phyloP scores from a whole-genome alignment of 225 moss, liverwort and hornwort species.

The Marchantia polymorpha region DNA sequence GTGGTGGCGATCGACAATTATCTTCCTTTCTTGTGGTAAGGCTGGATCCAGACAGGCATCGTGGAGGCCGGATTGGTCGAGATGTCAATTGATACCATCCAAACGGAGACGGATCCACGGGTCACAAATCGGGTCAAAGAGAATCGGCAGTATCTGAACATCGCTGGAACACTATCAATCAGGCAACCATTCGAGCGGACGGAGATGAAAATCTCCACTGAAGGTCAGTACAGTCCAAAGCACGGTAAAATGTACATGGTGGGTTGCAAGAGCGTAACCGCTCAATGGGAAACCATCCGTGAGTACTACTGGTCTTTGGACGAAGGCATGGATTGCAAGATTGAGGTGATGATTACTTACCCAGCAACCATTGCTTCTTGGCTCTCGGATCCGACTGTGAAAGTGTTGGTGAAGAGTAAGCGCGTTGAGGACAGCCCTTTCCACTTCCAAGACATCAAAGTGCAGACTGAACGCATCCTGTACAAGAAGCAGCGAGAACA shows the following conservation, averaged over 20 bases:
- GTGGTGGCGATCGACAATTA: constrained; percentile 39
- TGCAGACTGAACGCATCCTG: constrained; percentile 22
- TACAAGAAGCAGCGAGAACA: constrained; percentile 33
- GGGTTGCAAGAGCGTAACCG: constrained; percentile 45
- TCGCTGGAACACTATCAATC: constrained; percentile 31
- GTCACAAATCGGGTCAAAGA: constrained; percentile 36
- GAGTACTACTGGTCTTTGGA: constrained; percentile 24
- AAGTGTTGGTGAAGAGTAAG: constrained; percentile 33
- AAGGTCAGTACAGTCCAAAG: constrained; percentile 48
- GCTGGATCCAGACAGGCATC: neutral
- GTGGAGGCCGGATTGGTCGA: neutral
- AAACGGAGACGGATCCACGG: constrained; percentile 28
- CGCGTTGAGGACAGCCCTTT: constrained; percentile 26
- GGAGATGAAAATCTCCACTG: constrained; percentile 28
- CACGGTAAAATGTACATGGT: constrained; percentile 57
- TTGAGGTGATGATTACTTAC: constrained; percentile 41
- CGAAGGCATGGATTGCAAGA: constrained; percentile 51
- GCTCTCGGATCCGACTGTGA: constrained; percentile 37
- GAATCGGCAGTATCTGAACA: constrained; percentile 33
- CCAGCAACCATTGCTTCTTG: constrained; percentile 36
- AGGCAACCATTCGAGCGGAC: neutral
- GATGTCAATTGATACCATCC: constrained; percentile 28
- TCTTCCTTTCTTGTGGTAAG: constrained; percentile 37
- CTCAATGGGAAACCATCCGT: constrained; percentile 35
- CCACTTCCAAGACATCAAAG: constrained; percentile 29